Base-by-base conservation (phyloP, 2,329 filamentous ascomycete genomes). In the Kalmusia sp. region DNA sequence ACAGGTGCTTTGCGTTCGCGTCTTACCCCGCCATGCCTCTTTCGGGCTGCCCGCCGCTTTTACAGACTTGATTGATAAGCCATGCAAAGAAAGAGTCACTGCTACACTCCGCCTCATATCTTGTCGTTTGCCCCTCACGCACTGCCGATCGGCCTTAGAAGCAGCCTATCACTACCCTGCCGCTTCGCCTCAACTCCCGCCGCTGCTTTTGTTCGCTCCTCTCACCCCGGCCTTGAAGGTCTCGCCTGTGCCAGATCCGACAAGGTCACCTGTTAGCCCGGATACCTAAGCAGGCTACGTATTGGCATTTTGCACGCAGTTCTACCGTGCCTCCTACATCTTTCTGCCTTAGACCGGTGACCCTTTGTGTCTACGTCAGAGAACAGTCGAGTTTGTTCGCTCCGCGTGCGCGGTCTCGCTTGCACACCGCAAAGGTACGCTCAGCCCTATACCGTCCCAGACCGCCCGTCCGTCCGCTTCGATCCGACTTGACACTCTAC, bases 391-490 rank as follows among this genome's bases (percentile, higher is more conserved):
- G 54, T 54, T 54, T 49, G 49, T 34, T 33, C 45, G 28, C 44
- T 53, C 34, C 30, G 54, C 39, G 34, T 55, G 53, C 55, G 54
- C 59, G 53, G 43, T 53, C 43, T 46, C 38, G 44, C 25, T 22
- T 45, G 37, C 38, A 40, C 51, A 33, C 35, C 44, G 51, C 40
- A 55, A 50, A 59, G 56, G 55, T 58, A 58, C 52, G 28, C 51
- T 52, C 30, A 49, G 51, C 55, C 51, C 59, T 54, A 39, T 31
- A 37, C 24, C 43, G 33, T 41, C 50, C 35, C 51, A 49, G 41
- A 49, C 46, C 52, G 43, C 51, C 51, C 51, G 46, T 47, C 55
- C 59, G 57, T 59, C 59, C 60, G 58, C 53, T 56, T 56, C 49
- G 46, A 59, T 61, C 57, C 61, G 59, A 47, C 28, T 40, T 28